phyloP scores from a whole-genome alignment of 345 rosid genomes.

The Sapria himalayana region DNA sequence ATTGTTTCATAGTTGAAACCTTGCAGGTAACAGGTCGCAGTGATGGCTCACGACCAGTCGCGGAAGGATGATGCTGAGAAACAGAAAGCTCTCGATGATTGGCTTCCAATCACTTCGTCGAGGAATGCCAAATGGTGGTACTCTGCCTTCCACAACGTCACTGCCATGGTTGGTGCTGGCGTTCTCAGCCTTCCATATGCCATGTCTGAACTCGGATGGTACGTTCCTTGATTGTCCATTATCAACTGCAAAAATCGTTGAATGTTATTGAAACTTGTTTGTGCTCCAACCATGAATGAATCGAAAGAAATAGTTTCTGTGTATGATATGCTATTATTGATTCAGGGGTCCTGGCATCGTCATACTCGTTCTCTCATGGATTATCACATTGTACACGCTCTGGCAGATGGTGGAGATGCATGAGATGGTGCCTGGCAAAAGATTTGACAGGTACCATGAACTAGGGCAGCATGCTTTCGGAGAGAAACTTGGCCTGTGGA shows the following conservation, averaged over 20 bases:
- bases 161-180: slow-evolving; percentile 87
- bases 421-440: slow-evolving; percentile 51
- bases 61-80: too few species aligned
- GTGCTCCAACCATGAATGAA: too few species aligned
- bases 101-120: slow-evolving; percentile 56
- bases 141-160: slow-evolving; percentile 74
- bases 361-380: slow-evolving; percentile 37
- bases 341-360: slow-evolving; percentile 67
- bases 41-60: too few species aligned
- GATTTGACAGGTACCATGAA: slow-evolving; percentile 71
- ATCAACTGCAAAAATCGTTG: too few species aligned
- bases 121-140: slow-evolving; percentile 86
- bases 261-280: too few species aligned
- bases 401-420: slow-evolving; percentile 97
- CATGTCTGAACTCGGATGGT: slow-evolving; percentile 73
- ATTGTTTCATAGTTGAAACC: too few species aligned
- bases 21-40: too few species aligned
- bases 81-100: slow-evolving; percentile 29
- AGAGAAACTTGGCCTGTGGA: slow-evolving; percentile 60
- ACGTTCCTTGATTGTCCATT: not conserved
- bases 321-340: not conserved
- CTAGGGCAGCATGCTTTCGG: slow-evolving; percentile 62
- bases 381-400: slow-evolving; percentile 46
- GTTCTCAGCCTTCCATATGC: slow-evolving; percentile 81
- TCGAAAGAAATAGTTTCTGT: not conserved